These are phyloP conservation scores for Macrolepiota dolichaula DNA, from an alignment of 768 basidiomycete species.

Conservation along the genomic window DNA sequence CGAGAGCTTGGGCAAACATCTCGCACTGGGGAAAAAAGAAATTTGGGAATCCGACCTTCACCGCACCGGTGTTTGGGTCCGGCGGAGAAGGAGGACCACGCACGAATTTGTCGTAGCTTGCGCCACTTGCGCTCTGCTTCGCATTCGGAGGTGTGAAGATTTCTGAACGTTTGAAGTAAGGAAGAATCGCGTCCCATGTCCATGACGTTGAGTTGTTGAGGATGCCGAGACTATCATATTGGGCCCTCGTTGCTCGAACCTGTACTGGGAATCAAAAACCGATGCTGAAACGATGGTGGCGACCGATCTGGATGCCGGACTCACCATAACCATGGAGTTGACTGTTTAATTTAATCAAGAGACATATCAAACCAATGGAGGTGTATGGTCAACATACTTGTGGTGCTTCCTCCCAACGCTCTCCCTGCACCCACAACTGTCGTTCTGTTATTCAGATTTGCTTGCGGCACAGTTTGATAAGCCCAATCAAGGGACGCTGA, in stretches of 20 bases:
- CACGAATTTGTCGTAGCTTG: slow-evolving; percentile 17
- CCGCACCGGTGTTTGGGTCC: slow-evolving; percentile 16
- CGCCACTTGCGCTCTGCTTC: slow-evolving; percentile 25
- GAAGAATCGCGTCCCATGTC: slow-evolving; percentile 40
- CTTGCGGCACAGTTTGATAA: slow-evolving; percentile 43
- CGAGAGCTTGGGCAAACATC: slow-evolving; percentile 23
- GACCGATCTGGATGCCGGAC: not conserved
- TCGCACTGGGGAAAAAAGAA: slow-evolving; percentile 26
- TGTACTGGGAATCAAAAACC: not conserved
- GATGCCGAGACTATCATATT: slow-evolving; percentile 25
- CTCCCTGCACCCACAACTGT: slow-evolving; percentile 37
- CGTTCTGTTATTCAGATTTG: slow-evolving; percentile 32
- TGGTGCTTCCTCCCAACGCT: slow-evolving; percentile 57
- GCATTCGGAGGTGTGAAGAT: slow-evolving; percentile 47
- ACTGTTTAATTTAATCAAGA: slow-evolving; percentile 20
- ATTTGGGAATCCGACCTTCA: slow-evolving; percentile 31
- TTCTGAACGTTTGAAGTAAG: slow-evolving; percentile 49
- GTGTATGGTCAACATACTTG: slow-evolving; percentile 22
- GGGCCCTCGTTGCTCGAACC: slow-evolving; percentile 28
- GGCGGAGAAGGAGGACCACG: slow-evolving; percentile 19
- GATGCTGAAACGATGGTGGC: not conserved
- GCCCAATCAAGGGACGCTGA: slow-evolving; percentile 46
- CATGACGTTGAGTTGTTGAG: slow-evolving; percentile 23
- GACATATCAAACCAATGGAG: not conserved
- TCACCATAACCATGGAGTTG: slow-evolving; percentile 41